A percentile compares a stretch with the other conserved stretches of the same genome.
Evolutionary conservation across 2,329 filamentous ascomycete genomes (phyloP).

Genomic region (Sclerotinia sclerotiorum): DNA sequence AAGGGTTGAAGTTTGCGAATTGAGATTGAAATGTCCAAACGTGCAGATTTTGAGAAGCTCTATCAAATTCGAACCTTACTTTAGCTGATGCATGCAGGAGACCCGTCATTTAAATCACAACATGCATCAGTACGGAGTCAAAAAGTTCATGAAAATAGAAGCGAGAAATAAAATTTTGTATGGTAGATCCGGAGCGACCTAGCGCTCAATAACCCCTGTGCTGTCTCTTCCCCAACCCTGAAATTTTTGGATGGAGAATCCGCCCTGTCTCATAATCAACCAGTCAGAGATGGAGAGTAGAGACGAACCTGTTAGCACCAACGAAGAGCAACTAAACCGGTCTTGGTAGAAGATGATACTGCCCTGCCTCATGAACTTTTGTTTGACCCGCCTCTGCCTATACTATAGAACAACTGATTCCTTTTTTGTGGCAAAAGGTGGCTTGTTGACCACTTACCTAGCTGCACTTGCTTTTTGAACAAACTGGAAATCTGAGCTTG

Average conservation of each 20-base stretch:
- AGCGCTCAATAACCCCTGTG: not conserved
- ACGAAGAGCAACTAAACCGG: not conserved
- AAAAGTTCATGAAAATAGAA: not conserved
- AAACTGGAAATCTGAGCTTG: not conserved
- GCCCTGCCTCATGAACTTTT: not conserved
- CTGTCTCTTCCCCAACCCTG: not conserved
- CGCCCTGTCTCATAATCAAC: not conserved
- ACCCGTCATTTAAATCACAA: conserved; percentile 2
- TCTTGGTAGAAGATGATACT: not conserved
- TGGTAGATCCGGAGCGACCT: conserved; percentile 7
- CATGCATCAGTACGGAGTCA: conserved; percentile 4
- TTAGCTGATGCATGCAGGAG: conserved; percentile 1
- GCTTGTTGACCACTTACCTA: not conserved
- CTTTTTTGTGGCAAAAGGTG: conserved; percentile 9
- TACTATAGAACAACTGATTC: not conserved
- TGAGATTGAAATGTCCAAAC: not conserved
- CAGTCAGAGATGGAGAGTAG: not conserved
- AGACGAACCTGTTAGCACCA: not conserved
- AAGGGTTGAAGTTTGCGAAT: conserved; percentile 14
- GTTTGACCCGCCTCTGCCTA: conserved; percentile 10
- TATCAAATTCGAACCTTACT: not conserved
- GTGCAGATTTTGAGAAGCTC: not conserved
- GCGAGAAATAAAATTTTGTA: not conserved
- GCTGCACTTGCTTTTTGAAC: conserved; percentile 3
- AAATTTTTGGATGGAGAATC: conserved; percentile 2